Evolutionary conservation across 257 asterid genomes (phyloP).

Genomic region (Solanum neorickii): DNA sequence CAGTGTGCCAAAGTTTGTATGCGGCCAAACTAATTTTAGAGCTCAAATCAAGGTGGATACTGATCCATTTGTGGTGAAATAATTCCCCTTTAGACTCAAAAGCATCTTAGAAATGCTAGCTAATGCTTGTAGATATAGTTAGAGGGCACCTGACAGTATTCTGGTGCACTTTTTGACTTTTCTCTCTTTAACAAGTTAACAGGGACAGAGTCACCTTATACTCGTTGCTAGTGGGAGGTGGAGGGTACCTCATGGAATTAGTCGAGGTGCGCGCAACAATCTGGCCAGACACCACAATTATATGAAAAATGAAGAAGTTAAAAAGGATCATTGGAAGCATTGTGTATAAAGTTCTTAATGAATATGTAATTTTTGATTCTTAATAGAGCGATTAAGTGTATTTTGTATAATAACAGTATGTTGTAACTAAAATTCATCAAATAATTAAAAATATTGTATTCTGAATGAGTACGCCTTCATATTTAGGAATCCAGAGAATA

Average conservation of each 20-base stretch:
- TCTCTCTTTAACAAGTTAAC: background rate
- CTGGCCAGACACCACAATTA: background rate
- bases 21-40: background rate
- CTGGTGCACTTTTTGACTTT: background rate
- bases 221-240: background rate
- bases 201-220: background rate
- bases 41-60: background rate
- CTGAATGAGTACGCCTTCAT: background rate
- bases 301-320: background rate
- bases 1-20: background rate
- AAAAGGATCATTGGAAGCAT: background rate
- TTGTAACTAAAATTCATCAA: background rate
- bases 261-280: background rate
- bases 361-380: background rate
- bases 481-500: background rate
- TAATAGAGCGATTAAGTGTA: background rate
- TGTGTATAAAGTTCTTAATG: background rate
- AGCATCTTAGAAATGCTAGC: background rate
- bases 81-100: background rate
- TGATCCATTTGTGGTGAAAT: background rate
- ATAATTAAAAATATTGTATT: background rate
- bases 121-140: background rate
- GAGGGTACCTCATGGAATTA: background rate
- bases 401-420: background rate
- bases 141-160: background rate